A percentile compares a stretch with the other conserved stretches of the same genome.
Conservation (phyloP, 2,329 filamentous ascomycete genomes). For the Fusarium pseudograminearum region DNA sequence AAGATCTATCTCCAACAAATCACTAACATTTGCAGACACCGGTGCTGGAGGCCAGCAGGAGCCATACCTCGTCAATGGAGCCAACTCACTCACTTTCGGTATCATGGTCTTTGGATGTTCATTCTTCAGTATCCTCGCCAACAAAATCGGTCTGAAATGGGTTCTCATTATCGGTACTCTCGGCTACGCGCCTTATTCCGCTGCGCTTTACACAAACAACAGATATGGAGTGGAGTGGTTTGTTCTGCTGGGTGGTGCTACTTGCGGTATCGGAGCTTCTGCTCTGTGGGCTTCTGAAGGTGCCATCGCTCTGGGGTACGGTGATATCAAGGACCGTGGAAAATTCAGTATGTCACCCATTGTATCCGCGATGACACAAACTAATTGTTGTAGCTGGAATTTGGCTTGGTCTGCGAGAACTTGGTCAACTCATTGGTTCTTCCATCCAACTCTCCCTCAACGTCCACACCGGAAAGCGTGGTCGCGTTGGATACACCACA, state of each 20-base stretch:
- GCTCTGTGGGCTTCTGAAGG: slow-evolving; percentile 66
- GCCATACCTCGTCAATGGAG: slow-evolving; percentile 57
- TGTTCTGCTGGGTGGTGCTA: slow-evolving; percentile 61
- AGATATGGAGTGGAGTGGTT: slow-evolving; percentile 65
- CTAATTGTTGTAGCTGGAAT: slow-evolving; percentile 56
- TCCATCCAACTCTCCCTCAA: slow-evolving; percentile 65
- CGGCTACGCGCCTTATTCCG: slow-evolving; percentile 63
- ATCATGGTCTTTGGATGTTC: slow-evolving; percentile 61
- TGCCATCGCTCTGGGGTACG: slow-evolving; percentile 63
- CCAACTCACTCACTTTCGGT: slow-evolving; percentile 46
- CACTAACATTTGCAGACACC: slow-evolving; percentile 48
- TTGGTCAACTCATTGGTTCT: slow-evolving; percentile 65
- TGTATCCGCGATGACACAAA: no score
- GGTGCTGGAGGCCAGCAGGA: slow-evolving; percentile 66
- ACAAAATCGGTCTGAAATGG: slow-evolving; percentile 61
- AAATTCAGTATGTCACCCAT: slow-evolving; percentile 52
- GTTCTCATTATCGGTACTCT: slow-evolving; percentile 60
- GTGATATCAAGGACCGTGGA: slow-evolving; percentile 60
- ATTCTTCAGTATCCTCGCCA: slow-evolving; percentile 58
- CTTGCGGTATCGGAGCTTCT: slow-evolving; percentile 63
- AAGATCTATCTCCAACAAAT: accelerated
- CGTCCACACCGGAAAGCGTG: slow-evolving; percentile 54
- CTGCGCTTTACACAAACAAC: slow-evolving; percentile 63
- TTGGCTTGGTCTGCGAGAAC: slow-evolving; percentile 65
- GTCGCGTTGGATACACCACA: slow-evolving; percentile 42